phyloP scores from a whole-genome alignment of 2,329 filamentous ascomycete genomes.

The Colletotrichum tabaci region DNA sequence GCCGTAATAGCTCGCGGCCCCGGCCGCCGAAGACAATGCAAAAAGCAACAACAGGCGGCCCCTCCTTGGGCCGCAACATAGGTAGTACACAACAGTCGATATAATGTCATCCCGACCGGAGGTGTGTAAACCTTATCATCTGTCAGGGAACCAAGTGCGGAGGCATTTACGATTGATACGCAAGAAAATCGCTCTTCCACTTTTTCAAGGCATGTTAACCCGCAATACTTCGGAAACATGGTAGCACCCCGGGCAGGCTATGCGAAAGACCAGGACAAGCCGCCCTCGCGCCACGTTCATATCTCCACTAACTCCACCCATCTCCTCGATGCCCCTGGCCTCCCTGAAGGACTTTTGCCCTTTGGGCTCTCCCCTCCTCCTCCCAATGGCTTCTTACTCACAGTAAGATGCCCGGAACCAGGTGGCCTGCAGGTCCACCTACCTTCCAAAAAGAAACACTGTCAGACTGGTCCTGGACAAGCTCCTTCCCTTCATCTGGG shows the following conservation, averaged over 20 bases:
- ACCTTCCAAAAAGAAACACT: conserved; percentile 34
- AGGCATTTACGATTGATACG: conserved; percentile 11
- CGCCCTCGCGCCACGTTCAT: conserved; percentile 23
- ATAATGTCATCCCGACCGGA: not conserved
- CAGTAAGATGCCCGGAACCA: conserved; percentile 3
- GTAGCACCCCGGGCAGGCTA: conserved; percentile 7
- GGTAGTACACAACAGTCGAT: not conserved
- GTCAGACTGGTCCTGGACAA: conserved; percentile 10
- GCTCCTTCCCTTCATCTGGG: conserved; percentile 24
- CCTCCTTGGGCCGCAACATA: conserved; percentile 17
- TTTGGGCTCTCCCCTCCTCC: not conserved
- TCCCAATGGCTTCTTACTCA: no score
- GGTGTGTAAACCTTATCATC: conserved; percentile 33
- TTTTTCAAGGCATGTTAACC: conserved; percentile 24
- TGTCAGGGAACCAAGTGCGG: not conserved
- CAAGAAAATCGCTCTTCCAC: conserved; percentile 18
- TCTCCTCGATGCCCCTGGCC: conserved; percentile 9
- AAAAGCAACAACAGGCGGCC: conserved; percentile 7
- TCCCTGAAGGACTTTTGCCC: conserved; percentile 21
- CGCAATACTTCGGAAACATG: conserved; percentile 24
- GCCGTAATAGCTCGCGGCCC: not conserved
- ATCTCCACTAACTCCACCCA: conserved; percentile 29
- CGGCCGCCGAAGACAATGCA: no score
- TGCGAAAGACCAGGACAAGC: conserved; percentile 21
- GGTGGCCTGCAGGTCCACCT: conserved; percentile 15